phyloP scores from a whole-genome alignment of 495 filamentous ascomycete species.

The Aspergillus olivimuriae region DNA sequence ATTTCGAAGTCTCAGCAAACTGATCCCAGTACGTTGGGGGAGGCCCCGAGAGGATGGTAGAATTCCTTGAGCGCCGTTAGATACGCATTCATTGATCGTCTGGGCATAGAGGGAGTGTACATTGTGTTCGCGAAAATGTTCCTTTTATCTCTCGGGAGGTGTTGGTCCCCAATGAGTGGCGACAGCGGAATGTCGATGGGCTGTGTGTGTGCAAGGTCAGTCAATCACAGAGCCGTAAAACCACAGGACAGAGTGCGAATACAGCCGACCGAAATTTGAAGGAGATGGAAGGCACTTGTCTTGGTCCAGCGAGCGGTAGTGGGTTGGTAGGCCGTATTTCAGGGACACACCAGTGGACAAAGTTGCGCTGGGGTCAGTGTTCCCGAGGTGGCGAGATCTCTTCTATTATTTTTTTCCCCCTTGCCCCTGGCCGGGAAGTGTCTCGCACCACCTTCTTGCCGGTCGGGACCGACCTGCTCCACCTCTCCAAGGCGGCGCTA shows the following conservation, averaged over 20 bases:
- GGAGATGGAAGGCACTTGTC: neutral
- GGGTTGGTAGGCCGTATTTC: slow-evolving; percentile 16
- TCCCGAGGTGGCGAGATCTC: slow-evolving; percentile 40
- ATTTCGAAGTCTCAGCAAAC: slow-evolving; percentile 79
- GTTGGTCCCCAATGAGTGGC: too few relatives aligned
- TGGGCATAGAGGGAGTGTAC: too few relatives aligned
- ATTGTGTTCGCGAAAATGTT: slow-evolving; percentile 4
- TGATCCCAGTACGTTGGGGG: slow-evolving; percentile 68
- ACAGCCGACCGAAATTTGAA: too few relatives aligned
- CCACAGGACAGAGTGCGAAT: too few relatives aligned
- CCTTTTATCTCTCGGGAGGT: too few relatives aligned
- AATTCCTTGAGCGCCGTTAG: slow-evolving; percentile 41
- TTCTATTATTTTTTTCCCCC: slow-evolving; percentile 17
- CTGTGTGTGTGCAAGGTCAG: too few relatives aligned
- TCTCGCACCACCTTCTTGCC: slow-evolving; percentile 37
- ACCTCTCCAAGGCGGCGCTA: slow-evolving; percentile 7
- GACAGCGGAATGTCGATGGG: too few relatives aligned
- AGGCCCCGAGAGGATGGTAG: slow-evolving; percentile 44
- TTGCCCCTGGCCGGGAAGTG: slow-evolving; percentile 12
- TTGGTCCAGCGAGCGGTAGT: neutral
- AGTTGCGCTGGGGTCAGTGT: slow-evolving; percentile 15
- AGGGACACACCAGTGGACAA: slow-evolving; percentile 11
- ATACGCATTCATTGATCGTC: too few relatives aligned
- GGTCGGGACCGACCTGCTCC: slow-evolving; percentile 22
- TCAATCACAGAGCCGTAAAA: too few relatives aligned